phyloP scores from a whole-genome alignment of 768 basidiomycete genomes.

The Termitomyces sp. region DNA sequence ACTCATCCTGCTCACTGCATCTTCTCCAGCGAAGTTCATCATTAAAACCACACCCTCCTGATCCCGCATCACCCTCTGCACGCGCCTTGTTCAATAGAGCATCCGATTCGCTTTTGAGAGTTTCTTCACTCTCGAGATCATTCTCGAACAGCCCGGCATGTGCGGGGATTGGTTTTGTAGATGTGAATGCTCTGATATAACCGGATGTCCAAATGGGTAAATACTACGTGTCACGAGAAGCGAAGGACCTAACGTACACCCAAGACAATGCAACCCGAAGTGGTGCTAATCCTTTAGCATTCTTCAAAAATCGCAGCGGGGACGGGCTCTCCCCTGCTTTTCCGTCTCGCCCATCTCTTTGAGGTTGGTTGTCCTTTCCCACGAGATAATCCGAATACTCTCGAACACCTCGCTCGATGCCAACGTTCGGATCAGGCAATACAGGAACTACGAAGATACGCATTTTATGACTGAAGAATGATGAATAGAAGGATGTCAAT shows the following conservation, averaged over 20 bases:
- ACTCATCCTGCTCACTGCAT: neutral
- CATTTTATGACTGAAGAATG: neutral
- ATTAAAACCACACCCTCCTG: neutral
- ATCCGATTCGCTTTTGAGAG: neutral
- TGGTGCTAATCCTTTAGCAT: slow-evolving; percentile 52
- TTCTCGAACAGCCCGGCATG: slow-evolving; percentile 14
- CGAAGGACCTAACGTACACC: slow-evolving; percentile 38
- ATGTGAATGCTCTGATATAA: slow-evolving; percentile 41
- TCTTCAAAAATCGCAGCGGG: slow-evolving; percentile 34
- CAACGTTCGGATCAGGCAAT: slow-evolving; percentile 44
- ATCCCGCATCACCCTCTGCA: neutral
- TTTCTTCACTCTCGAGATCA: slow-evolving; percentile 10
- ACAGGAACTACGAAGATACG: slow-evolving; percentile 39
- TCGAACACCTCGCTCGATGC: neutral
- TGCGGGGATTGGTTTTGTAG: slow-evolving; percentile 7
- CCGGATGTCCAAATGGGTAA: neutral
- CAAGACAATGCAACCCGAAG: slow-evolving; percentile 60
- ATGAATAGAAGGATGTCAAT: neutral
- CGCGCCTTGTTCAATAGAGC: neutral
- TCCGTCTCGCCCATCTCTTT: neutral
- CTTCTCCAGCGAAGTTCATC: slow-evolving; percentile 6
- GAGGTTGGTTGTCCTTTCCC: neutral
- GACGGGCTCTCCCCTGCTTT: neutral
- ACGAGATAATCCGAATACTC: slow-evolving; percentile 4
- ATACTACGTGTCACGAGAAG: neutral